These are phyloP conservation scores for Agrostemma githago DNA, from an alignment of 148 eudicot genomes.

Conservation along the genomic window DNA sequence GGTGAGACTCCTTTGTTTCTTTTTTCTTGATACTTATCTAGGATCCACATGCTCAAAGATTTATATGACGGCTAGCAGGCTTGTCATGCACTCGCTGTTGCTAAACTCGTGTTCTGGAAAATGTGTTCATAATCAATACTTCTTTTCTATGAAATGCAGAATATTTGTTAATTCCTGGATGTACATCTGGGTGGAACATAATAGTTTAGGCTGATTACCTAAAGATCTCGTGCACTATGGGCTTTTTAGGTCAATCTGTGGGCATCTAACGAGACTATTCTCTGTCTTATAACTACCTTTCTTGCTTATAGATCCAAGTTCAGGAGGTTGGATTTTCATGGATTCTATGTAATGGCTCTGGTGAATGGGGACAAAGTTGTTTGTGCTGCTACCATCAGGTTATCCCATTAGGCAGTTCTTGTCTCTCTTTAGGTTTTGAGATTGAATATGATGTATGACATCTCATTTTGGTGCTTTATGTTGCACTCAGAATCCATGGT, in stretches of 20 bases:
- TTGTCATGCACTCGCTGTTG: neutral
- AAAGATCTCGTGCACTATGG: neutral
- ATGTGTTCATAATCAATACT: too few relatives aligned
- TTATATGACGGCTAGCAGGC: neutral
- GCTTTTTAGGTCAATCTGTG: neutral
- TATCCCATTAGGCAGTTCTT: slow-evolving; percentile 5
- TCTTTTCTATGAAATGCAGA: neutral
- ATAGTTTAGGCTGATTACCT: neutral
- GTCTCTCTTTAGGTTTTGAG: neutral
- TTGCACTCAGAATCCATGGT: slow-evolving; percentile 42
- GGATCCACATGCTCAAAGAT: neutral
- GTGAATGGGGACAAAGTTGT: slow-evolving; percentile 36
- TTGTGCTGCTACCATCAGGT: slow-evolving; percentile 56
- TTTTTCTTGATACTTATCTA: neutral
- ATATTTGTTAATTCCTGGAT: neutral
- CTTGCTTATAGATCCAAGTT: slow-evolving; percentile 34
- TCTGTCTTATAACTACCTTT: neutral
- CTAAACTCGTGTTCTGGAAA: neutral
- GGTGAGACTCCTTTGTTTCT: slow-evolving; percentile 30
- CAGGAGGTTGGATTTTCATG: slow-evolving; percentile 46
- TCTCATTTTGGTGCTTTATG: slow-evolving; percentile 10
- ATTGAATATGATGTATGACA: neutral
- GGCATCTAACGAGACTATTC: neutral
- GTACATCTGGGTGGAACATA: neutral
- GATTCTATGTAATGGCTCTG: slow-evolving; percentile 46